phyloP scores from a whole-genome alignment of 106 monocot species.

The Ottelia alismoides region DNA sequence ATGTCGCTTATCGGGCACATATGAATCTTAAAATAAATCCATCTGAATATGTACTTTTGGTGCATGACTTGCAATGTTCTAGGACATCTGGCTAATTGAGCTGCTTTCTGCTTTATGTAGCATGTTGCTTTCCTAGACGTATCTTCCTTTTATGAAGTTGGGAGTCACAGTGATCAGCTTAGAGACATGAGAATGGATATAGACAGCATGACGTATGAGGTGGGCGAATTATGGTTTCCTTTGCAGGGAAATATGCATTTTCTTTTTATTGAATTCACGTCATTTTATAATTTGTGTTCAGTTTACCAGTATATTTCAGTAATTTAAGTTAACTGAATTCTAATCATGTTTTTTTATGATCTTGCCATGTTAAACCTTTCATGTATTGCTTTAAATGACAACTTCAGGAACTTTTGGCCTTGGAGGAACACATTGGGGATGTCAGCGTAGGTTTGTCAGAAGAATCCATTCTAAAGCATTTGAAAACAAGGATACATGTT shows the following conservation, averaged over 20 bases:
- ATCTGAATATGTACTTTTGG: no score
- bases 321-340: neutral
- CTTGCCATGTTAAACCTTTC: neutral
- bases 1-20: no score
- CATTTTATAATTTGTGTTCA: neutral
- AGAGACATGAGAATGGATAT: constrained; percentile 48
- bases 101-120: no score
- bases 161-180: constrained; percentile 18
- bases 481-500: constrained; percentile 12
- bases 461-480: constrained; percentile 18
- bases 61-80: no score
- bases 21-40: no score
- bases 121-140: no score
- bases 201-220: constrained; percentile 53
- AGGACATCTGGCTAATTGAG: no score
- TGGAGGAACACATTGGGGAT: constrained; percentile 55
- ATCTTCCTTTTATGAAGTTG: neutral
- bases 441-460: constrained; percentile 46
- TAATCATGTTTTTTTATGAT: neutral
- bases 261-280: neutral
- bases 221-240: no score
- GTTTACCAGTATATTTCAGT: neutral
- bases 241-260: no score
- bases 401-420: constrained; percentile 47
- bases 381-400: neutral